phyloP scores from a whole-genome alignment of 2,329 filamentous ascomycete genomes.

The Aspergillus tanneri region DNA sequence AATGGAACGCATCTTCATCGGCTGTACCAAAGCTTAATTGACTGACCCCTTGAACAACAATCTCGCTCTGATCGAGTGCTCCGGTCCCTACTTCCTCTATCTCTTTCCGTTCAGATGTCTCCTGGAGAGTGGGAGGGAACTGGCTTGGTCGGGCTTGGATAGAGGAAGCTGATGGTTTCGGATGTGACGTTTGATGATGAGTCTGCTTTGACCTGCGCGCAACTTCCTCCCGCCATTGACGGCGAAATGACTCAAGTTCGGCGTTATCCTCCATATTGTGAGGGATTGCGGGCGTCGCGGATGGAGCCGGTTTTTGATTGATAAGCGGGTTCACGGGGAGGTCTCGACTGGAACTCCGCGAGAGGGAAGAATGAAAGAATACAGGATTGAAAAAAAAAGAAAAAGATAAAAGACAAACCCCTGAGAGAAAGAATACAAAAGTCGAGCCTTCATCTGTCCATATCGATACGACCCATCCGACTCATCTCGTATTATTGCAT shows the following conservation, averaged over 20 bases:
- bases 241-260: constrained; percentile 82
- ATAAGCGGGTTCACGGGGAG: constrained; percentile 17
- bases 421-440: too few species aligned
- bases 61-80: constrained; percentile 28
- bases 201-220: constrained; percentile 45
- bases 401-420: too few species aligned
- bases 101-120: constrained; percentile 39
- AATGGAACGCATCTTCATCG: constrained; percentile 43
- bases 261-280: constrained; percentile 51
- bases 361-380: too few species aligned
- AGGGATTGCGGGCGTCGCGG: constrained; percentile 20
- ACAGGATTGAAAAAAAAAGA: not conserved
- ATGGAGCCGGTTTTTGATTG: constrained; percentile 20
- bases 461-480: too few species aligned
- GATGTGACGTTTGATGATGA: constrained; percentile 15
- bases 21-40: constrained; percentile 33
- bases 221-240: constrained; percentile 83
- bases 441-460: too few species aligned
- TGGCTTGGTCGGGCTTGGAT: constrained; percentile 24
- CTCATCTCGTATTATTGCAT: too few species aligned
- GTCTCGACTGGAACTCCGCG: not conserved
- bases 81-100: constrained; percentile 32
- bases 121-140: constrained; percentile 43
- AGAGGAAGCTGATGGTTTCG: constrained; percentile 17
- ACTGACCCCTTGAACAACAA: constrained; percentile 38